Base-by-base conservation (phyloP, 2,329 filamentous ascomycete genomes). In the Trichoderma koningiopsis region DNA sequence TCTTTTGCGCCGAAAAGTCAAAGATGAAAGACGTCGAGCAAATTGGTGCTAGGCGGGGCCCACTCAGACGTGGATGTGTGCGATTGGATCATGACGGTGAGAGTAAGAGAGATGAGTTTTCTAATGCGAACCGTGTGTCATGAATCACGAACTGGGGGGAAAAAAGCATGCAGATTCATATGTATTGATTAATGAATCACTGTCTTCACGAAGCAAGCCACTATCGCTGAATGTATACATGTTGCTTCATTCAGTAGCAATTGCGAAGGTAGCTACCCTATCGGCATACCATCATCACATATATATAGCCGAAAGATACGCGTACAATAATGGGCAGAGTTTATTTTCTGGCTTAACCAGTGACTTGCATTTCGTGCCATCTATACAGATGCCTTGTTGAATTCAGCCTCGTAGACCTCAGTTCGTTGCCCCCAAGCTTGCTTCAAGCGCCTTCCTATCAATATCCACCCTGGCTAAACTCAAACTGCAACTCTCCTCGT, bases 51-150 rank as follows among this genome's bases (percentile, higher is more conserved):
- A 6, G 47, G 63, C 49, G 63, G 63, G 63, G 55, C 49, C 40
- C 63, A 47, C 40, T 58, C 57, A 67, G 55, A 67, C 63, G 55
- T 67, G 63, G 53, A 52, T 67, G 63, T 52, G 24, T 59, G 56
- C 55, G 49, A 67, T 67, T 67, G 63, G 63, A 67, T 29, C 53
- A 16, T n/a, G 13, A 27, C 2, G 11, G 7, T 19, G 19, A 43
- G 40, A 43, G 40, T n/a, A 8, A n/a, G 40, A 43, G 16, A 19
- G 22, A 22, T 11, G 19, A 5, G 16, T 19, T 43, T 6, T 43
- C 40, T 7, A 43, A 43, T n/a, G 40, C 19, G 7, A 6, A 43
- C 1, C 19, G 10, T 10, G 16, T 43, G 3, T 2, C n/a, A 49
- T 49, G n/a, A 49, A 24, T 49, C n/a, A 24, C 8, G 16, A 2